Evolutionary conservation across 257 asterid species (phyloP), one percentile per base, ranked within the genome.

Genomic region (Plantago elongata): DNA sequence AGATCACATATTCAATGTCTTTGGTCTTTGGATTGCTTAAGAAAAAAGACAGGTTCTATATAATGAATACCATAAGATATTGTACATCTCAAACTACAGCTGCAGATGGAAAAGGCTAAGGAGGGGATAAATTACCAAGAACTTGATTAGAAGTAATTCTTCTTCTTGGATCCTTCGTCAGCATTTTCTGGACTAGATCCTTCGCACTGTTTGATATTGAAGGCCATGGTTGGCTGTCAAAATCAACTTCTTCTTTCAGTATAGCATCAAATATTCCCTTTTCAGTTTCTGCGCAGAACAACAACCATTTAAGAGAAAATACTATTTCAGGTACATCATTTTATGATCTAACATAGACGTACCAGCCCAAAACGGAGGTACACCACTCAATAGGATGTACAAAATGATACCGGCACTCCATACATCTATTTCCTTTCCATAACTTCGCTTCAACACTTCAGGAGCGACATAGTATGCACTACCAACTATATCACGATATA

Each of bases 181-280:
- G 85, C 98, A 90, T 90, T 69, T 75, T 83, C 13, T 69, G 82
- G 51, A 90, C 93, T 37, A 90, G 89, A 72, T 90, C 98, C 80
- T 88, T 90, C 57, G 94, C 98, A 63, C 84, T 78, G 52, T 51
- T 52, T 45, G 98, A 85, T 73, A 88, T 88, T 17, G 84, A 74
- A 7, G 98, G 98, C 98, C 98, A 90, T 38, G 98, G 98, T 29
- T 74, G 61, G 69, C 96, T 90, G 67, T 78, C 86, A 61, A 88
- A 90, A 70, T 90, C 96, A 60, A 90, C 77, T 63, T 85, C 91
- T 76, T 89, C 98, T 77, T 83, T 69, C 74, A 85, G 75, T 74
- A 90, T 80, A 57, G 96, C 87, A 76, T 87, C 96, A 63, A 90
- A 90, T 71, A 90, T 90, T 57, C 96, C 98, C 81, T 88, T 90